Evolutionary conservation across 2,329 filamentous ascomycete species (phyloP).

Genomic region (Paramyrothecium roridum): DNA sequence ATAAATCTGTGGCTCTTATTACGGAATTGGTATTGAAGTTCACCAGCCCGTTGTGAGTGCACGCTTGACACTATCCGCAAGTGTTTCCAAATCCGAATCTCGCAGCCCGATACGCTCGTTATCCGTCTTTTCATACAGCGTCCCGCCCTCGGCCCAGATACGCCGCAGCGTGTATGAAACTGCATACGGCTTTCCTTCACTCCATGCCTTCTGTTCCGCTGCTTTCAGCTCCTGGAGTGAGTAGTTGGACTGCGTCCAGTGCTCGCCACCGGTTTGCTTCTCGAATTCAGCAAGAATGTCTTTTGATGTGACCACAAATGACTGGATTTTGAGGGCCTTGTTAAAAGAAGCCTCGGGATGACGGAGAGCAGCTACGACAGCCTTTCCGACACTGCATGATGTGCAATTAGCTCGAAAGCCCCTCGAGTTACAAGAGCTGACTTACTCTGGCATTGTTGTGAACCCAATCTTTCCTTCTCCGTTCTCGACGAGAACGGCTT

Average conservation of each 20-base stretch:
- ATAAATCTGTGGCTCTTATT: no score
- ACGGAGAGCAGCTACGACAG: constrained; percentile 59
- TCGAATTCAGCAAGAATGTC: constrained; percentile 66
- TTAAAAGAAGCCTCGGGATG: constrained; percentile 52
- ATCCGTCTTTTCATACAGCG: constrained; percentile 66
- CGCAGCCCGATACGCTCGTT: constrained; percentile 55
- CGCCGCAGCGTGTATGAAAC: constrained; percentile 59
- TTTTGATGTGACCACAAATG: constrained; percentile 63
- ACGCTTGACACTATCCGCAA: constrained; percentile 30
- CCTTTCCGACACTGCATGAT: constrained; percentile 56
- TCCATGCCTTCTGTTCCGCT: constrained; percentile 59
- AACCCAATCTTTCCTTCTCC: constrained; percentile 62
- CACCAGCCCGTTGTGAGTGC: constrained; percentile 13
- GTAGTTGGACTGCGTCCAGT: constrained; percentile 29
- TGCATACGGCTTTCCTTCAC: constrained; percentile 45
- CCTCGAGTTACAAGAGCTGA: constrained; percentile 7
- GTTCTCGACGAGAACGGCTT: constrained; percentile 59
- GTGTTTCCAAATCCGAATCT: constrained; percentile 47
- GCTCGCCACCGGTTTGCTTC: constrained; percentile 55
- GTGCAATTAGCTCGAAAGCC: not conserved
- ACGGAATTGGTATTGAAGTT: no score
- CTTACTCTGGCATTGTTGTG: constrained; percentile 69
- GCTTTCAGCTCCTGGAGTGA: constrained; percentile 50
- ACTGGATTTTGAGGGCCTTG: constrained; percentile 64
- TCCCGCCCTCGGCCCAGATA: constrained; percentile 72